Percentiles rank a stretch among this genome's conserved stretches.
phyloP scores from a whole-genome alignment of 78 protist species.

The Dictyostelium firmibasis region DNA sequence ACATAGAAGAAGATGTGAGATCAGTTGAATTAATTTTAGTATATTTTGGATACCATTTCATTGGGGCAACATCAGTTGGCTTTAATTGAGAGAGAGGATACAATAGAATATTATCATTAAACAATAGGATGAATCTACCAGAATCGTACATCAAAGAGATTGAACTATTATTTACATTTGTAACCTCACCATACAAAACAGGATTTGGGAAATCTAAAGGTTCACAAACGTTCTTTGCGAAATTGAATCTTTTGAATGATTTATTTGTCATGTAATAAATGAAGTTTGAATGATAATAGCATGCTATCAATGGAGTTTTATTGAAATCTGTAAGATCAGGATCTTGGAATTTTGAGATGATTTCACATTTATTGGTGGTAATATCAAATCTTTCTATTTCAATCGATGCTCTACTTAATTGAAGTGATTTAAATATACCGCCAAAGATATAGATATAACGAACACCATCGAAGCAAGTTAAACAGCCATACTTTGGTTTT shows the following conservation, averaged over 20 bases:
- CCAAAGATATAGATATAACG: slow-evolving; percentile 52
- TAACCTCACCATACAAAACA: not conserved
- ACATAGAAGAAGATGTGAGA: not conserved
- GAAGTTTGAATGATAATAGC: not conserved
- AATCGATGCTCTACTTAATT: not conserved
- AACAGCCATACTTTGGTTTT: slow-evolving; percentile 1
- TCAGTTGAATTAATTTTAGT: not conserved
- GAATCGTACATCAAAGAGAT: not conserved
- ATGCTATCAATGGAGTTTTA: not conserved
- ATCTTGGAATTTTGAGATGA: slow-evolving; percentile 7
- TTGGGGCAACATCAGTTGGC: not conserved
- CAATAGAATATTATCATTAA: not conserved
- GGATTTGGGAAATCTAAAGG: slow-evolving; percentile 3
- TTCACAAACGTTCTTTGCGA: slow-evolving; percentile 4
- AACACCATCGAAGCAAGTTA: slow-evolving; percentile 27
- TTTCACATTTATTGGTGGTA: not conserved
- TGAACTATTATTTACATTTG: not conserved
- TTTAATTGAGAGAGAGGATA: not conserved
- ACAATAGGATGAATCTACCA: not conserved
- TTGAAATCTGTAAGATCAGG: not conserved
- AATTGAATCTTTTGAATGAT: not conserved
- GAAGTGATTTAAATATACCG: slow-evolving; percentile 23
- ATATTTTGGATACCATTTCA: slow-evolving; percentile 4
- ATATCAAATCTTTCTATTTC: slow-evolving; percentile 46
- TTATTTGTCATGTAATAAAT: not conserved